Evolutionary conservation across 129 eudicot species (phyloP), one percentile per base, ranked within the genome.

Genomic region (Oenanthe sinensis): DNA sequence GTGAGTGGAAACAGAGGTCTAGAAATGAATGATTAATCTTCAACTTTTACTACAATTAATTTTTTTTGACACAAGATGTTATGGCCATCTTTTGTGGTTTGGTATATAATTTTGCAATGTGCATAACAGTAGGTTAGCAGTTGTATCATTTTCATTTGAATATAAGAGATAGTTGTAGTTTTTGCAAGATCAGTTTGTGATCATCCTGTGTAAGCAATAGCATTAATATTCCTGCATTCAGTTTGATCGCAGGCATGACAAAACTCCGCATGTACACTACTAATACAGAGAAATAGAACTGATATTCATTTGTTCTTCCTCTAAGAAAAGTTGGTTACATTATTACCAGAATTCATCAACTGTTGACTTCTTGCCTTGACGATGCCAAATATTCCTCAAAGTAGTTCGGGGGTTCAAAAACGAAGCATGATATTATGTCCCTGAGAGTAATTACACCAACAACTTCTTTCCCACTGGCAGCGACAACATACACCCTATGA

Each of bases 341-440:
- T 70, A 26, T 37, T 36, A 15, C 4, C 12, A 33, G 28, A 70
- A 17, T 5, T 17, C 28, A 36, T 70, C 48, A 70, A 17, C 46
- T 70, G 46, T 70, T 39, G 14, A 70, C 48, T 42, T 72, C 93
- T 65, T 85, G 81, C 40, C 87, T 85, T 11, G 92, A 78, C 72
- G 76, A 84, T 7, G 92, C 97, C 45, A 89, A 88, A 85, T 89
- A 87, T 81, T 93, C 83, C 45, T 85, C 87, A n/a, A 91, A 68
- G 84, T 86, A 90, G 84, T 91, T 91, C 19, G 95, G 92, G 24
- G 98, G 98, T 83, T 93, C 98, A 30, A 36, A 85, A 58, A 93
- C 86, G 85, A 93, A 93, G 85, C 98, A 93, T 30, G 98, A 88
- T 75, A 93, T 93, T 62, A 93, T 95, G 72, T 93, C 98, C 79